Percentiles rank a stretch among this genome's conserved stretches.
phyloP scores from a whole-genome alignment of 306 rosid genomes.

The Quercus gilva region DNA sequence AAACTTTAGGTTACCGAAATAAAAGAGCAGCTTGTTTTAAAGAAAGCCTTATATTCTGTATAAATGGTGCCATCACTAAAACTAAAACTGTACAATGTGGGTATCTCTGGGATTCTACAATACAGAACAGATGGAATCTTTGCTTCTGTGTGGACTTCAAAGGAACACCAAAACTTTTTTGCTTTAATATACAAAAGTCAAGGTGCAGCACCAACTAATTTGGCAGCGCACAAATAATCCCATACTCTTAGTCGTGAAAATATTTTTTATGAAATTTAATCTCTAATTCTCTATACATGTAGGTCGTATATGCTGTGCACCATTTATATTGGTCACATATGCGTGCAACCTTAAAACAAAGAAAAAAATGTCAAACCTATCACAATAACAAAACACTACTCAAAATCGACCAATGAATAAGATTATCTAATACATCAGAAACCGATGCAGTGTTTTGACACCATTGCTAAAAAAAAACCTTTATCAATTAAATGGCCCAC shows the following conservation, averaged over 20 bases:
- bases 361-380: neutral
- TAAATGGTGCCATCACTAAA: neutral
- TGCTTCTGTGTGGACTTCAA: neutral
- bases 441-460: neutral
- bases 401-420: neutral
- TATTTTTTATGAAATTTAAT: neutral
- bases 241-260: neutral
- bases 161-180: neutral
- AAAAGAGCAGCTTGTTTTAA: neutral
- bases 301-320: too few species aligned
- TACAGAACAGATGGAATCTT: neutral
- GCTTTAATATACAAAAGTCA: neutral
- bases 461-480: neutral
- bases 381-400: neutral
- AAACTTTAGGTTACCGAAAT: neutral
- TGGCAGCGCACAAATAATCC: neutral
- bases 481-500: neutral
- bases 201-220: constrained; percentile 1
- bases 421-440: neutral
- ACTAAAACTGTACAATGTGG: neutral
- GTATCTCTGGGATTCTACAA: neutral
- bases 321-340: too few species aligned
- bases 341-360: neutral
- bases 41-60: neutral
- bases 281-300: neutral